phyloP scores from a whole-genome alignment of 2,329 filamentous ascomycete genomes.

The Fusarium albosuccineum region DNA sequence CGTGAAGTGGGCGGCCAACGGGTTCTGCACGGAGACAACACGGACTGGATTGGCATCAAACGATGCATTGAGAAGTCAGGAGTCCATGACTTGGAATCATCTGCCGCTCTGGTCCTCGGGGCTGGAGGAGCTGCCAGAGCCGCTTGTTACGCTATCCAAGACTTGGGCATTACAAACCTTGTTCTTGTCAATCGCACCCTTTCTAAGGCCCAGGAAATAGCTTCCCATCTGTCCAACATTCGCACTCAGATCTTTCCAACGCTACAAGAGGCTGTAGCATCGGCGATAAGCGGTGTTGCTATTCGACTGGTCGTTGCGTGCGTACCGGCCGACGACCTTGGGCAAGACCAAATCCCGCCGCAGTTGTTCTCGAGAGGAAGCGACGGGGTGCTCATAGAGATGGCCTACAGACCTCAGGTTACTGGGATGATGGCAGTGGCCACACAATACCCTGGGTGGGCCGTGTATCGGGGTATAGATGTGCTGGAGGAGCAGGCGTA shows the following conservation, averaged over 20 bases:
- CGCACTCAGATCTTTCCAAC: background rate
- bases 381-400: constrained; percentile 20
- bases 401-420: constrained; percentile 25
- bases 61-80: constrained; percentile 12
- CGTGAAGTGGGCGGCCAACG: constrained; percentile 1
- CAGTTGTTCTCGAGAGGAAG: background rate
- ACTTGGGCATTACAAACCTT: constrained; percentile 13
- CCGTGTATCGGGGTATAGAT: constrained; percentile 15
- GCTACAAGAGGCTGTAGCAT: constrained; percentile 1
- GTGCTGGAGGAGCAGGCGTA: constrained; percentile 28
- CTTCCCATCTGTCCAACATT: background rate
- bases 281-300: background rate
- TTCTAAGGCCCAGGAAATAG: constrained; percentile 10
- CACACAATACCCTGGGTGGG: constrained; percentile 2
- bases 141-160: constrained; percentile 20
- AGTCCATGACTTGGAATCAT: constrained; percentile 4
- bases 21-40: constrained; percentile 21
- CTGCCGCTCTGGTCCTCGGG: constrained; percentile 15
- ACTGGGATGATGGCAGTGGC: constrained; percentile 25
- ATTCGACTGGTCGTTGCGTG: constrained; percentile 18
- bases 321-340: constrained; percentile 19
- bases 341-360: constrained; percentile 14
- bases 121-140: constrained; percentile 26
- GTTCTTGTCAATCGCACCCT: constrained; percentile 24
- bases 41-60: constrained; percentile 25